Conservation (phyloP, 208 protist species). For the Leishmania turanica region DNA sequence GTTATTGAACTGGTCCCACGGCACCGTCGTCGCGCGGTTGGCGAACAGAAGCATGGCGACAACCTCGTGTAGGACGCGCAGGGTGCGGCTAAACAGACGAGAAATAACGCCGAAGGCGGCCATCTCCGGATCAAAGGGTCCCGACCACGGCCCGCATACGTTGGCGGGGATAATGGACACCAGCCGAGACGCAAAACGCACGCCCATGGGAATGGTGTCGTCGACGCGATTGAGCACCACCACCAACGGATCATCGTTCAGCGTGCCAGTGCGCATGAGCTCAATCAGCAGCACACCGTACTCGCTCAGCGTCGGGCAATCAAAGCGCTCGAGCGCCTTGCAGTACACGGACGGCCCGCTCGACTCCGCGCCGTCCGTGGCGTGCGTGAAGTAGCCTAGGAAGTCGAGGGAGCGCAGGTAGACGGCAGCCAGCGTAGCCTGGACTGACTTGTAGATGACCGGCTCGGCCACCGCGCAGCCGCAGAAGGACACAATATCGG, state of each 20-base stretch:
- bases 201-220: constrained; percentile 28
- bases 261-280: constrained; percentile 66
- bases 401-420: constrained; percentile 88
- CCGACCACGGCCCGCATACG: constrained; percentile 60
- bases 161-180: constrained; percentile 87
- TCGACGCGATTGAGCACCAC: constrained; percentile 32
- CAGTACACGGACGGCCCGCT: constrained; percentile 69
- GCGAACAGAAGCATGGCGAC: constrained; percentile 64
- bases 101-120: constrained; percentile 80
- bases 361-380: constrained; percentile 38
- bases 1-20: constrained; percentile 49
- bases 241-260: constrained; percentile 53
- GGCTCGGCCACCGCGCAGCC: constrained; percentile 32
- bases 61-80: constrained; percentile 78
- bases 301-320: constrained; percentile 76
- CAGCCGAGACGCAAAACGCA: constrained; percentile 75
- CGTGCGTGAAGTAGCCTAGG: constrained; percentile 92
- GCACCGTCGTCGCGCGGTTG: constrained; percentile 45
- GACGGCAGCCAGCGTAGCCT: constrained; percentile 55
- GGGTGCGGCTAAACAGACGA: constrained; percentile 64
- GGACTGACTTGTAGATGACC: constrained; percentile 34
- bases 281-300: constrained; percentile 89
- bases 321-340: constrained; percentile 60
- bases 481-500: constrained; percentile 57
- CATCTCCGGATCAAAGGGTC: constrained; percentile 83